phyloP scores from a whole-genome alignment of 2,329 filamentous ascomycete species.

The Trichoderma endophyticum region DNA sequence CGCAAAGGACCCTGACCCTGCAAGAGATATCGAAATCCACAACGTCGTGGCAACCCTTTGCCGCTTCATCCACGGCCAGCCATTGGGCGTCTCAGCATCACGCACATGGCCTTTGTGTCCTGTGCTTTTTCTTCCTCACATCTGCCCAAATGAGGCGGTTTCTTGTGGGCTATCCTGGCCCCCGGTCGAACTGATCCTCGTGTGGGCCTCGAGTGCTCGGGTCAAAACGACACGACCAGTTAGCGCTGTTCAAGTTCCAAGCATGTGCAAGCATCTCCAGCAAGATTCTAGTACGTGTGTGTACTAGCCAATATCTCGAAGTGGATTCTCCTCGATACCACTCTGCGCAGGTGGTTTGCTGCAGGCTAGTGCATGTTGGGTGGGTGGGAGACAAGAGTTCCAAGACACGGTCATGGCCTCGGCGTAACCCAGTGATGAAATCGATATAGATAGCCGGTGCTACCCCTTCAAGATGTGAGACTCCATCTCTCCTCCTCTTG shows the following conservation, averaged over 20 bases:
- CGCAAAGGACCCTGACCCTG: neutral
- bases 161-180: neutral
- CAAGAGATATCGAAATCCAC: neutral
- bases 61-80: slow-evolving; percentile 11
- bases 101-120: slow-evolving; percentile 6
- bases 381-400: neutral
- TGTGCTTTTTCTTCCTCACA: neutral
- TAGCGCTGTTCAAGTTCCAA: neutral
- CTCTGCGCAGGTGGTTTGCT: neutral
- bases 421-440: neutral
- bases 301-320: neutral
- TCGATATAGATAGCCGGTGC: slow-evolving; percentile 13
- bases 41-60: neutral
- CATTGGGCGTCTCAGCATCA: slow-evolving; percentile 11
- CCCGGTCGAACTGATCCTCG: neutral
- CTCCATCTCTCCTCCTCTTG: neutral
- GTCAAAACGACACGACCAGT: slow-evolving; percentile 3
- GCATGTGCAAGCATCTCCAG: neutral
- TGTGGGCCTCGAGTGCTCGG: neutral
- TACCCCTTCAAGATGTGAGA: neutral
- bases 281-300: neutral
- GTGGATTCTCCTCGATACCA: slow-evolving; percentile 1
- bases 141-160: slow-evolving; percentile 10
- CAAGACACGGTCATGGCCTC: neutral
- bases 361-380: neutral